Conservation (phyloP, 352 stramenopile genomes). For the Globisporangium spiculum region DNA sequence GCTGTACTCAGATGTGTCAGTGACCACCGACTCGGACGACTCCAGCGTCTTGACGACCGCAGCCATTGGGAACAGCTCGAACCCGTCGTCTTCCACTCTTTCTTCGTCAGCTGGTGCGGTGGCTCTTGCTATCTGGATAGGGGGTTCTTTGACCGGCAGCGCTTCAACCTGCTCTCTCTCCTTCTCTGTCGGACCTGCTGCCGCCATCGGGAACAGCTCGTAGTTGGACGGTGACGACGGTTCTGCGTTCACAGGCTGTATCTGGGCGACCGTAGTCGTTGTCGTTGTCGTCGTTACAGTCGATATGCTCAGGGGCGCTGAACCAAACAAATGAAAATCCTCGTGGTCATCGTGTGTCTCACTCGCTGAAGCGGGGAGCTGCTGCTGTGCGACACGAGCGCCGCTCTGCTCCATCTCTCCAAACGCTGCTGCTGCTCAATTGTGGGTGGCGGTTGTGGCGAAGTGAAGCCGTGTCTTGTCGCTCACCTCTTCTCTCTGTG, state of each 20-base stretch:
- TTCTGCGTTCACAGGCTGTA: not conserved
- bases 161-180: slow-evolving; percentile 2
- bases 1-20: slow-evolving; percentile 8
- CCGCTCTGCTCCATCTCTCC: slow-evolving; percentile 9
- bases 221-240: slow-evolving; percentile 27
- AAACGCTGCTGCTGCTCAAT: not conserved
- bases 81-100: slow-evolving; percentile 17
- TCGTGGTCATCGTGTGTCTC: slow-evolving; percentile 10
- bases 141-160: slow-evolving; percentile 4
- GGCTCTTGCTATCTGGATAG: slow-evolving; percentile 6
- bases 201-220: slow-evolving; percentile 39
- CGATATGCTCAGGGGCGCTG: not conserved
- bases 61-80: slow-evolving; percentile 28
- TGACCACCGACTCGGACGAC: slow-evolving; percentile 14
- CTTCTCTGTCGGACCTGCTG: not conserved
- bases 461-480: not conserved
- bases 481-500: not conserved
- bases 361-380: not conserved
- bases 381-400: slow-evolving; percentile 7
- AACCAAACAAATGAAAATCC: slow-evolving; percentile 15
- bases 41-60: slow-evolving; percentile 1
- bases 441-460: not conserved
- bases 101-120: slow-evolving; percentile 2
- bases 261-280: not conserved
- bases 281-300: not conserved